Base-by-base conservation (phyloP, 2,329 filamentous ascomycete genomes). In the Ophiostoma populinum region DNA sequence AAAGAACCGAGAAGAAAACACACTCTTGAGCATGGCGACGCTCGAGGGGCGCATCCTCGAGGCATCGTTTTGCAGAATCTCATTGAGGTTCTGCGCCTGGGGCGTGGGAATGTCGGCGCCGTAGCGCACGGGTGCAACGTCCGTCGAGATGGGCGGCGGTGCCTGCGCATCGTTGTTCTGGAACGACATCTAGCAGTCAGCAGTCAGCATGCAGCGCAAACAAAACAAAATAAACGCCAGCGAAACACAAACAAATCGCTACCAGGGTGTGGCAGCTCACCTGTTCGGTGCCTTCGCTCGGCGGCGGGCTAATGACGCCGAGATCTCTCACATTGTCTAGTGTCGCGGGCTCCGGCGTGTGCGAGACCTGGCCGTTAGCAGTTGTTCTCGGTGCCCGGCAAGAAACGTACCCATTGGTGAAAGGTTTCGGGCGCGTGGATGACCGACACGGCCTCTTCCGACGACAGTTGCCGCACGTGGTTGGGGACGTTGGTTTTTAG, bases 351-450 rank as follows among this genome's bases (percentile, higher is more conserved):
- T 40, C 35, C 6, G 38, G 31, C 4, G 35, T 40, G 9, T 16
- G 31, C 24, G 31, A 24, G 26, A 40, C 34, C 38, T 40, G n/a
- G 6, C 5, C 13, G 9, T 17, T 8, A 26, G 16, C 7, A 16
- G 19, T 6, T 12, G 6, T 12, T 15, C 13, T 24, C 4, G 16
- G 2, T 2, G 8, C 2, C 2, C 3, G 11, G 3, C 3, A 13
- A 20, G 5, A 4, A 3, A 8, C 4, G 50, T 53, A 90, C 81
- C 69, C 90, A 92, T 46, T 70, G 70, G 37, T 72, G 68, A 54
- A 90, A 94, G 42, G 78, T 81, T 43, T 82, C 67, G 0, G 86
- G 85, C 12, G 81, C 82, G 61, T 93, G 86, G 45, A 94, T 93
- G 36, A 92, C 86, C 1, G 86, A 94, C 35, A 82, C 68, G 17